Percentiles rank a stretch among this genome's conserved stretches.
Conservation (phyloP, 352 stramenopile species). For the Phytopythium oedochilum region DNA sequence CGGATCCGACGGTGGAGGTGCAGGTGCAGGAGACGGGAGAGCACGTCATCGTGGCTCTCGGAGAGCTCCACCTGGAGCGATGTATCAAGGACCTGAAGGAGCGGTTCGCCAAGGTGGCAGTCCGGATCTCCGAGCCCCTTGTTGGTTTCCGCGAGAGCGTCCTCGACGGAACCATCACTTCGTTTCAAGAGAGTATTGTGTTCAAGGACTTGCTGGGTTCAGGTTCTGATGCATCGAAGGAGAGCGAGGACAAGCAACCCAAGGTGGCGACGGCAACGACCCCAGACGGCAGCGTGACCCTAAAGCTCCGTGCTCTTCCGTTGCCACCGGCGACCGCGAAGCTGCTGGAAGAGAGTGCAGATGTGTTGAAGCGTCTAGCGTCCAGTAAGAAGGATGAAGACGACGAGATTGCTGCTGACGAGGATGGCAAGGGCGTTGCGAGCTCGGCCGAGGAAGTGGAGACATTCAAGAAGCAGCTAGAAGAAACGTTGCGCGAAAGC, state of each 20-base stretch:
- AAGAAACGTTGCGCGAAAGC: constrained; percentile 36
- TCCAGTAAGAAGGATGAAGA: constrained; percentile 23
- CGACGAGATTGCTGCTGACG: constrained; percentile 7
- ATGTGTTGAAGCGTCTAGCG: constrained; percentile 35
- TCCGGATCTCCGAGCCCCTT: constrained; percentile 82
- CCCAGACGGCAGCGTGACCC: constrained; percentile 54
- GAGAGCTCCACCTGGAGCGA: constrained; percentile 89
- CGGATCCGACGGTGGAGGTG: constrained; percentile 91
- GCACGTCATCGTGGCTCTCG: constrained; percentile 87
- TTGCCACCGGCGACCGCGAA: constrained; percentile 57
- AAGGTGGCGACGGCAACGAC: constrained; percentile 45
- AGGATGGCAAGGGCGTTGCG: constrained; percentile 7
- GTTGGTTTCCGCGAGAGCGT: constrained; percentile 90
- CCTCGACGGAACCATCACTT: constrained; percentile 47
- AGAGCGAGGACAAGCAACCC: constrained; percentile 9
- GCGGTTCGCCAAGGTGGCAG: constrained; percentile 80
- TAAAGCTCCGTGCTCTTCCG: constrained; percentile 77
- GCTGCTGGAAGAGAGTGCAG: constrained; percentile 72
- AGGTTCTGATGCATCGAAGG: constrained; percentile 2
- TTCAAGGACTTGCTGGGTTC: constrained; percentile 60
- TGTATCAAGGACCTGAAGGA: constrained; percentile 91
- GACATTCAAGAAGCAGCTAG: constrained; percentile 34
- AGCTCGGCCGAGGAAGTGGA: constrained; percentile 12
- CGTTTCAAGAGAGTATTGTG: constrained; percentile 62
- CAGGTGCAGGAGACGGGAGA: constrained; percentile 88